Evolutionary conservation across 495 filamentous ascomycete genomes (phyloP), one percentile per base, ranked within the genome.

Genomic region (Penicillium riverlandense): DNA sequence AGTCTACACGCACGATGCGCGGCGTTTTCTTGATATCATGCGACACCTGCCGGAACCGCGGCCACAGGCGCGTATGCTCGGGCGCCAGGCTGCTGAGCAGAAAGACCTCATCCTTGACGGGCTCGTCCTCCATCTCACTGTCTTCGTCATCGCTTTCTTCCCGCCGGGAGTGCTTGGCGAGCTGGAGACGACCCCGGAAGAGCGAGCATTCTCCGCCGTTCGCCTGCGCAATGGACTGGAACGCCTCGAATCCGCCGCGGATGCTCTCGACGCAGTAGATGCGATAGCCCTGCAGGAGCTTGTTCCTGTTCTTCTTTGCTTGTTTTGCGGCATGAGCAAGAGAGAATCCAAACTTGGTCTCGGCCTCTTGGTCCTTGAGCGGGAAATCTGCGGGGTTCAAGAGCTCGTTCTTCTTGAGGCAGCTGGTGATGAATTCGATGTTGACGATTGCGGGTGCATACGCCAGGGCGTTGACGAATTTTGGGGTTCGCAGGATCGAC

Each of bases 391-490:
- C 59, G 0, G 80, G 70, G 11, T 82, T 63, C 0, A 83, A 75
- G 4, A 82, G 53, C 47, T 84, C 72, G 42, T 79, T 70, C 43
- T 78, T 55, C 32, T 73, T 65, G 4, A 96, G 72, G 31, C 85
- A 90, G 9, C 74, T 69, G 27, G 88, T 84, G 44, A 96, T 76
- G 66, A 85, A 99, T n/a, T 80, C 76, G 0, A 82, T 83, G 34
- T 75, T 78, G 32, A 96, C 67, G 30, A 97, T 77, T 2, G 76
- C 71, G 0, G 88, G 86, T 1, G 80, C 88, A 47, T 75, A 77
- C 10, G 92, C 89, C 7, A 99, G 63, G 29, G 88, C 87, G 38
- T 80, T 80, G 35, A 96, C 82, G 57, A 99, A 99, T 53, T 99
- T 99, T 44, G 84, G 79, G 0, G 92, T 99, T 31, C 91, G 82